Evolutionary conservation across 2,329 filamentous ascomycete species (phyloP), one percentile per base, ranked within the genome.

Genomic region (Apiospora rasikravindrae): DNA sequence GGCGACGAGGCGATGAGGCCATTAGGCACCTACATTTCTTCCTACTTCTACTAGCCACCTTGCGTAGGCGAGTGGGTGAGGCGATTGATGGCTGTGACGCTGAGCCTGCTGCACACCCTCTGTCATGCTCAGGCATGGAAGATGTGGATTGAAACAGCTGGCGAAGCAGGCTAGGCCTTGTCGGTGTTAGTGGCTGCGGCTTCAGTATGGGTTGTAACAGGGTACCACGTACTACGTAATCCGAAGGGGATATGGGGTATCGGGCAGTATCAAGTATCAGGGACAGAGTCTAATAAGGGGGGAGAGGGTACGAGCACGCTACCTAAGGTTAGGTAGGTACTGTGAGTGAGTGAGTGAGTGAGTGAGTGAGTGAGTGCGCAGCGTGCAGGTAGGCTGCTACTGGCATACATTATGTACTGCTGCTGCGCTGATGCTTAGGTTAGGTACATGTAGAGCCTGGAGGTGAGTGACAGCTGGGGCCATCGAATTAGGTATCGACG

Each of bases 401-500:
- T n/a, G n/a, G n/a, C n/a, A n/a, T n/a, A n/a, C n/a, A n/a, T n/a
- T n/a, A n/a, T n/a, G n/a, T 47, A 19, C 4, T 11, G 24, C 49
- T 26, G 49, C 26, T 57, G 51, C 26, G 7, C 26, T 33, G 16
- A 7, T 29, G 26, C 26, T 57, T n/a, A n/a, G n/a, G 51, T 14
- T 57, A 37, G 16, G 24, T 57, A 61, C 26, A 10, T 61, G 19
- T 22, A 37, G 33, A 37, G 33, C 33, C 33, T 37, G 33, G 22
- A 45, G 44, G 44, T 16, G 19, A 64, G 33, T 40, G 57, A 22
- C 57, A 40, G 57, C 33, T 64, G 19, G 57, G 33, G 37, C 57
- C 57, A 64, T 64, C 57, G 40, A 64, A 64, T 64, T n/a, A 40
- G 57, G 57, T 64, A 64, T 64, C 57, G 57, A 64, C 33, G 57